Evolutionary conservation across 1,284 basidiomycete species (phyloP).

Genomic region (Ceraceosorus guamensis): DNA sequence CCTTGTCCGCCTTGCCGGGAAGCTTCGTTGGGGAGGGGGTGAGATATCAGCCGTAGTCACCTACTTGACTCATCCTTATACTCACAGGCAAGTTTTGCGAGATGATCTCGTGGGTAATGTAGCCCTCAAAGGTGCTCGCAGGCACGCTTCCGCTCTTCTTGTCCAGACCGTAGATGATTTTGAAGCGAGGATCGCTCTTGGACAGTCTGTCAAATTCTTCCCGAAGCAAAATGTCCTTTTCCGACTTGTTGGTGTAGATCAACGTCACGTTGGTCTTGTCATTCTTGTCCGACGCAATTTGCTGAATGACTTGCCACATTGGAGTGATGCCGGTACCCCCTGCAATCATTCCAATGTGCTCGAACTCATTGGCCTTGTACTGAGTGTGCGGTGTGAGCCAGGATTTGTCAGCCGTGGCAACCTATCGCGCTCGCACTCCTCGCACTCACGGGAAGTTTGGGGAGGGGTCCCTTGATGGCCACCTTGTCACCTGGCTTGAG

Average conservation of each 20-base stretch:
- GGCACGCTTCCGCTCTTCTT: conserved; percentile 54
- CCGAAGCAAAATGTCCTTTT: conserved; percentile 79
- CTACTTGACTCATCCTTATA: not conserved
- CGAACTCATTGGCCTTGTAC: conserved; percentile 47
- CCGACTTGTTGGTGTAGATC: conserved; percentile 82
- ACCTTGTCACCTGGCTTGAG: conserved; percentile 74
- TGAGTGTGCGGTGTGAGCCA: not conserved
- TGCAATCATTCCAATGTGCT: conserved; percentile 79
- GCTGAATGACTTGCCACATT: conserved; percentile 49
- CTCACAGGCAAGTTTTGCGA: conserved; percentile 60
- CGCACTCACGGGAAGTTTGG: conserved; percentile 28
- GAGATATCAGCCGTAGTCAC: not conserved
- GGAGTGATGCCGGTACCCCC: conserved; percentile 69
- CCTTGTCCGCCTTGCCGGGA: conserved; percentile 65
- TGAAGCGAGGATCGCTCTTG: conserved; percentile 54
- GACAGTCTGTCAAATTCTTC: conserved; percentile 63
- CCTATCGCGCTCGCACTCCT: not conserved
- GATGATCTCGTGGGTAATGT: conserved; percentile 65
- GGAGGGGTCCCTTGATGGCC: conserved; percentile 64
- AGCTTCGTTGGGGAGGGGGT: conserved; percentile 40
- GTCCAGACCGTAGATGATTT: conserved; percentile 80
- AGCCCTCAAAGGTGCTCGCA: conserved; percentile 43
- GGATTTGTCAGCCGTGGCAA: not conserved
- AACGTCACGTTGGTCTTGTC: conserved; percentile 96
- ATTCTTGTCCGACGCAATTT: conserved; percentile 53